These are phyloP conservation scores for Acanthamoeba lenticulata DNA, from an alignment of 208 protist genomes.

Conservation along the genomic window DNA sequence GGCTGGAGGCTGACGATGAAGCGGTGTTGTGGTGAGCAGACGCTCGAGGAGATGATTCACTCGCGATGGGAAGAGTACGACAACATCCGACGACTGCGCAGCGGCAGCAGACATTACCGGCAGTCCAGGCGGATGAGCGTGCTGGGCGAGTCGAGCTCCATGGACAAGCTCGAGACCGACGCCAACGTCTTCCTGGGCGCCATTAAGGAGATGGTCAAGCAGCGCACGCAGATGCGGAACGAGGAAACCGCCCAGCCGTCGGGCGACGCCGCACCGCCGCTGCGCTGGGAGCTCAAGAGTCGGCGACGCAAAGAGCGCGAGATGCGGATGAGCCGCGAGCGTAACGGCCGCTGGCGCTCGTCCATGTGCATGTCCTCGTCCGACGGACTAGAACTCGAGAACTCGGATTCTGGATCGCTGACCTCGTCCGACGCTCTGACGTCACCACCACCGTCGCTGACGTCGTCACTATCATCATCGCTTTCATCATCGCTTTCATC, in stretches of 20 bases:
- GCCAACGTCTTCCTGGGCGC: constrained; percentile 36
- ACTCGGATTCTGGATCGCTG: background rate
- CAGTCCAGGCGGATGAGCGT: background rate
- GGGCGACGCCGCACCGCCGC: background rate
- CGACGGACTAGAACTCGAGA: background rate
- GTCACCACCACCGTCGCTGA: background rate
- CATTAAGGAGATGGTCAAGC: constrained; percentile 41
- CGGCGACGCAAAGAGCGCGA: background rate
- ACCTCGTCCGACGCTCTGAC: background rate
- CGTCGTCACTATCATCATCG: background rate
- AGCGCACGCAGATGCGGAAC: background rate
- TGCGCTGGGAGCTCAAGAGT: background rate
- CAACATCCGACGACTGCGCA: background rate
- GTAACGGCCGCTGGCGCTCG: background rate
- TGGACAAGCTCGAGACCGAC: constrained; percentile 11
- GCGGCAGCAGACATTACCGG: background rate
- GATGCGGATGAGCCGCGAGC: background rate
- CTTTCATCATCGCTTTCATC: background rate
- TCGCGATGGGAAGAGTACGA: background rate
- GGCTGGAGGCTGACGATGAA: too few species aligned
- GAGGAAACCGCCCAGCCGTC: too few species aligned
- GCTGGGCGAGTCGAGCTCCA: background rate
- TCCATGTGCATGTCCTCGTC: background rate
- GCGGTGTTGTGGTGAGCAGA: background rate
- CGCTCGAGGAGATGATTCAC: constrained; percentile 19